A percentile compares a stretch with the other conserved stretches of the same genome.
Conservation (phyloP, 805 yeast species). For the Kregervanrija fluxuum region DNA sequence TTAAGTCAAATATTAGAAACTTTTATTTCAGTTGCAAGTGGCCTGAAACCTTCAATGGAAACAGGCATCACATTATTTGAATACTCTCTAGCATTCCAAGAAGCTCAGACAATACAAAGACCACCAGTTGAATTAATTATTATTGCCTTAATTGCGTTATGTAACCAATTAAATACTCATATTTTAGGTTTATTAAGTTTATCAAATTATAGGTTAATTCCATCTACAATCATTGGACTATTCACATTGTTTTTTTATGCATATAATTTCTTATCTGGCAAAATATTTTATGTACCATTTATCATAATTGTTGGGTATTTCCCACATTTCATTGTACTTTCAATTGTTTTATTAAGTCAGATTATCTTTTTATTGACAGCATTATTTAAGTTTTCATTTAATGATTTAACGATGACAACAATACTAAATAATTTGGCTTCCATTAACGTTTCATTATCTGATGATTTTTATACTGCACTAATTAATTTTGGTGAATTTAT, state of each 20-base stretch:
- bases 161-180: constrained; percentile 58
- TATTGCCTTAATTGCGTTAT: constrained; percentile 47
- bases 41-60: constrained; percentile 51
- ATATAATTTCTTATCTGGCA: constrained; percentile 33
- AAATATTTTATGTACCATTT: constrained; percentile 43
- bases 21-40: constrained; percentile 50
- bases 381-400: constrained; percentile 41
- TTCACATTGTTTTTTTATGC: constrained; percentile 43
- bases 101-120: constrained; percentile 42
- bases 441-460: constrained; percentile 37
- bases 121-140: constrained; percentile 49
- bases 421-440: constrained; percentile 22
- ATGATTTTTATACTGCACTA: constrained; percentile 61
- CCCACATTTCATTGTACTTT: constrained; percentile 56
- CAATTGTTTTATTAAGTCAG: constrained; percentile 44
- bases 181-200: constrained; percentile 48
- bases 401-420: constrained; percentile 25
- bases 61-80: constrained; percentile 70
- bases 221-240: constrained; percentile 55
- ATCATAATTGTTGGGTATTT: constrained; percentile 51
- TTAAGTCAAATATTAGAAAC: constrained; percentile 60
- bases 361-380: constrained; percentile 52
- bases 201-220: constrained; percentile 51
- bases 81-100: constrained; percentile 70
- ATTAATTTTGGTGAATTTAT: constrained; percentile 55